phyloP scores from a whole-genome alignment of 2,329 filamentous ascomycete species.

The Talaromyces amestolkiae region DNA sequence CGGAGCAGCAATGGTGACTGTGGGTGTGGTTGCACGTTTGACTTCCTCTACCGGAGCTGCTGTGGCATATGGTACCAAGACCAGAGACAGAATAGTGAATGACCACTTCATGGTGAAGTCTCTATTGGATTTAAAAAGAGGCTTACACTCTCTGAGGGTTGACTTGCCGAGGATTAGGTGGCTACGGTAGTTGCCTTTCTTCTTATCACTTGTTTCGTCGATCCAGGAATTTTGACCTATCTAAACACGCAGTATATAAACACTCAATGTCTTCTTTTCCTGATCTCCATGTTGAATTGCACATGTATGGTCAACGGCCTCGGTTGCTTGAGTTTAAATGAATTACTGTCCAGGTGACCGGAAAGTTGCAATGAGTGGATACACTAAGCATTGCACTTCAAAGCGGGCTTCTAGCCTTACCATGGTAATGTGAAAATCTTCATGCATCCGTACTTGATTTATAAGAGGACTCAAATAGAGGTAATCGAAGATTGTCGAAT shows the following conservation, averaged over 20 bases:
- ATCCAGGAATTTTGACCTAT: background rate
- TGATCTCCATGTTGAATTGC: background rate
- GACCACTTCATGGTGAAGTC: constrained; percentile 3
- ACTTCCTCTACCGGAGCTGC: background rate
- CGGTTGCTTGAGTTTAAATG: background rate
- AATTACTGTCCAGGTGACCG: background rate
- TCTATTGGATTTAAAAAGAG: background rate
- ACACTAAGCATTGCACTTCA: background rate
- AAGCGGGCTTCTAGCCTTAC: background rate
- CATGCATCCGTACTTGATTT: background rate
- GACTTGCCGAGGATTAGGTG: background rate
- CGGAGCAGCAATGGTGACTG: constrained; percentile 30
- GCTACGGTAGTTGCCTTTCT: background rate
- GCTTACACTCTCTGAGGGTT: background rate
- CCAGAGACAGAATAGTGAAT: background rate
- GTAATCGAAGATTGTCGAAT: no score
- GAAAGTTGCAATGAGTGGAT: background rate
- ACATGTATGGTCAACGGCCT: constrained; percentile 4
- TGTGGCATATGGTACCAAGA: background rate
- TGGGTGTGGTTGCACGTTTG: constrained; percentile 1
- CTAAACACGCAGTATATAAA: background rate
- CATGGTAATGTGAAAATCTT: no score
- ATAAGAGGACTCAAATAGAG: background rate
- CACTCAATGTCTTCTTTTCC: background rate
- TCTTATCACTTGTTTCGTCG: no score